Conservation (phyloP, 2,329 filamentous ascomycete genomes). For the Dothistroma septosporum region DNA sequence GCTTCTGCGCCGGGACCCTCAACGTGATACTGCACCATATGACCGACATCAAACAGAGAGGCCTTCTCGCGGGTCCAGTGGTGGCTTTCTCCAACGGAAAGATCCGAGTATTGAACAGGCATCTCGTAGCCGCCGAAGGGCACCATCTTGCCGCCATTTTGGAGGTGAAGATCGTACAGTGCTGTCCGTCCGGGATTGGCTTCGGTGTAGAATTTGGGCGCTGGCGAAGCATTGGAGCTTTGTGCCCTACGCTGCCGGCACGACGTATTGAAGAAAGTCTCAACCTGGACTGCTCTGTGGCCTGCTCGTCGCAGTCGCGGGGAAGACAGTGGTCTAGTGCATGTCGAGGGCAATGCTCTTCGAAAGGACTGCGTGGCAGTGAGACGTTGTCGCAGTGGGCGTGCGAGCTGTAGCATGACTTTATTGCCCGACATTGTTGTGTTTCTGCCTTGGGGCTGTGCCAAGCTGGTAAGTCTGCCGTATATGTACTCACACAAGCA, state of each 20-base stretch:
- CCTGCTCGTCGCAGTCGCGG: constrained; percentile 4
- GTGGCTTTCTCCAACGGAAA: constrained; percentile 79
- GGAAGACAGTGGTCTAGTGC: constrained; percentile 8
- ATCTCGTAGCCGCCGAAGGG: constrained; percentile 92
- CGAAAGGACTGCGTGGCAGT: constrained; percentile 4
- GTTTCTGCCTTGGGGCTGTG: not conserved
- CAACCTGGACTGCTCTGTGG: constrained; percentile 13
- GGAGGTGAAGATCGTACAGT: constrained; percentile 73
- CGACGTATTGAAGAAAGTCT: constrained; percentile 19
- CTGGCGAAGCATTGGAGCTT: constrained; percentile 28
- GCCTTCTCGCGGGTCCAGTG: constrained; percentile 82
- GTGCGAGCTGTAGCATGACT: constrained; percentile 8
- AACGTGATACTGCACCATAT: constrained; percentile 90
- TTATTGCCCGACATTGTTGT: constrained; percentile 18
- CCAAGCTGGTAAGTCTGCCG: not conserved
- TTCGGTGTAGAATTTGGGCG: constrained; percentile 31
- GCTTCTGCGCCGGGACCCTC: constrained; percentile 72
- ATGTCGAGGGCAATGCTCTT: not conserved
- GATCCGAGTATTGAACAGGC: constrained; percentile 80
- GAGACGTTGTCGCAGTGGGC: constrained; percentile 12
- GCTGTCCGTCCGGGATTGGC: constrained; percentile 52
- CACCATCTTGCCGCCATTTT: constrained; percentile 85
- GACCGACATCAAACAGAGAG: constrained; percentile 91
- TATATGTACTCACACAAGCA: not conserved
- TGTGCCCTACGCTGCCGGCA: constrained; percentile 24